Percentiles rank a stretch among this genome's conserved stretches.
Evolutionary conservation across 1,284 basidiomycete genomes (phyloP).

Genomic region (Testicularia cyperi): DNA sequence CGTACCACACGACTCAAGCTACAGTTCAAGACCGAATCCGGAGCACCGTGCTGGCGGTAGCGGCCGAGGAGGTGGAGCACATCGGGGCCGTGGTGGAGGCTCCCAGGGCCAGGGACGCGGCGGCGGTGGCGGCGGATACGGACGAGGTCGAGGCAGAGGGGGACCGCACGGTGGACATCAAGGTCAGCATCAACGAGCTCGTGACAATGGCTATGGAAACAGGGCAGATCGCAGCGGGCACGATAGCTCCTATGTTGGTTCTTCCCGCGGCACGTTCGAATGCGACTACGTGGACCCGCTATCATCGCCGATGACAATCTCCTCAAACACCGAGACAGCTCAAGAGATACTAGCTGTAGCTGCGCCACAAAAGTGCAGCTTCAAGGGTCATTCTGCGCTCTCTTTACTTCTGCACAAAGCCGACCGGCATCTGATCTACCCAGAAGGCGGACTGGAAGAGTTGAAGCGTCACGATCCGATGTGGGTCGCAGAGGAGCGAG

Average conservation of each 20-base stretch:
- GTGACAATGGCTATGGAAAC: conserved; percentile 20
- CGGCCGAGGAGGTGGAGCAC: conserved; percentile 6
- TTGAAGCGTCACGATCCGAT: conserved; percentile 51
- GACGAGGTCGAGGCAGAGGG: conserved; percentile 10
- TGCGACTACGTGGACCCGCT: conserved; percentile 31
- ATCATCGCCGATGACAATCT: too few relatives aligned
- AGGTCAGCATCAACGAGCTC: conserved; percentile 7
- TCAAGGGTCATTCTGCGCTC: conserved; percentile 21
- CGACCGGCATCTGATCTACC: conserved; percentile 55
- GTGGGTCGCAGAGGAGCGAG: conserved; percentile 46
- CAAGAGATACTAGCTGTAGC: too few relatives aligned
- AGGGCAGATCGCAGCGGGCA: conserved; percentile 1
- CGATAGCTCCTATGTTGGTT: conserved; percentile 1
- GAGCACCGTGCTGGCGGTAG: conserved; percentile 4
- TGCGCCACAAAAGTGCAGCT: conserved; percentile 22
- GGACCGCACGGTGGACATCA: not conserved
- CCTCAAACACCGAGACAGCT: too few relatives aligned
- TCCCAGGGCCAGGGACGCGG: too few relatives aligned
- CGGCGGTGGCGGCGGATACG: conserved; percentile 3
- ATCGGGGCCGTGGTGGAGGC: conserved; percentile 8
- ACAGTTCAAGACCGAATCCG: not conserved
- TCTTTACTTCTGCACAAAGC: conserved; percentile 53
- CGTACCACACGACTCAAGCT: too few relatives aligned
- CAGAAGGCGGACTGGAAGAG: conserved; percentile 50
- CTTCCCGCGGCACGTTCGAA: conserved; percentile 8